Evolutionary conservation across 495 filamentous ascomycete genomes (phyloP).

Genomic region (Opeltia flavorubescens): DNA sequence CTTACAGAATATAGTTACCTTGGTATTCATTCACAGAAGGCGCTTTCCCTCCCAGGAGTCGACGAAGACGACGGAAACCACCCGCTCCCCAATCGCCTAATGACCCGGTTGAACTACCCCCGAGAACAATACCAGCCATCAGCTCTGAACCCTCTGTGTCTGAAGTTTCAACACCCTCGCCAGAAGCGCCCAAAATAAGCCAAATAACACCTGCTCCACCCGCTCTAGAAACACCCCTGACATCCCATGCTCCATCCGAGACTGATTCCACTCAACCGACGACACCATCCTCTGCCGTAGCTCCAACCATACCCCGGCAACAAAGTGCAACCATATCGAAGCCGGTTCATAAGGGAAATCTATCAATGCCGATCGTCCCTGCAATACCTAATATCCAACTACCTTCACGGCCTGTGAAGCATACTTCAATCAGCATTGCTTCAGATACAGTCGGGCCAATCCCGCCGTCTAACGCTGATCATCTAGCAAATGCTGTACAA

Average conservation of each 20-base stretch:
- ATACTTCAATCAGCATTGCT: slow-evolving; percentile 24
- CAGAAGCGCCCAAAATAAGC: slow-evolving; percentile 13
- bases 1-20: slow-evolving; percentile 40
- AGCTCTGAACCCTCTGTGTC: slow-evolving; percentile 15
- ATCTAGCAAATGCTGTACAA: slow-evolving; percentile 2
- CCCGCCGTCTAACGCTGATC: slow-evolving; percentile 20
- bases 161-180: slow-evolving; percentile 12
- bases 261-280: slow-evolving; percentile 54
- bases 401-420: slow-evolving; percentile 29
- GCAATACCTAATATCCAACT: slow-evolving; percentile 42
- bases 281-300: slow-evolving; percentile 45
- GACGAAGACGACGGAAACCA: slow-evolving; percentile 18
- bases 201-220: slow-evolving; percentile 26
- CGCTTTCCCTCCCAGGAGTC: slow-evolving; percentile 44
- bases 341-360: slow-evolving; percentile 23
- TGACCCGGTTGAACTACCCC: slow-evolving; percentile 14
- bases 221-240: slow-evolving; percentile 52
- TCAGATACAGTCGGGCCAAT: slow-evolving; percentile 23
- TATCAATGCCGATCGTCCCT: slow-evolving; percentile 57
- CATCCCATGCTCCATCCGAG: slow-evolving; percentile 53
- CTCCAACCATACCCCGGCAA: slow-evolving; percentile 16
- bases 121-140: slow-evolving; percentile 3
- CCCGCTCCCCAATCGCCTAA: slow-evolving; percentile 10
- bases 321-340: slow-evolving; percentile 29
- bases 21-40: slow-evolving; percentile 64